Evolutionary conservation across 2,329 filamentous ascomycete species (phyloP), one percentile per base, ranked within the genome.

Genomic region (Graphilbum sp.): DNA sequence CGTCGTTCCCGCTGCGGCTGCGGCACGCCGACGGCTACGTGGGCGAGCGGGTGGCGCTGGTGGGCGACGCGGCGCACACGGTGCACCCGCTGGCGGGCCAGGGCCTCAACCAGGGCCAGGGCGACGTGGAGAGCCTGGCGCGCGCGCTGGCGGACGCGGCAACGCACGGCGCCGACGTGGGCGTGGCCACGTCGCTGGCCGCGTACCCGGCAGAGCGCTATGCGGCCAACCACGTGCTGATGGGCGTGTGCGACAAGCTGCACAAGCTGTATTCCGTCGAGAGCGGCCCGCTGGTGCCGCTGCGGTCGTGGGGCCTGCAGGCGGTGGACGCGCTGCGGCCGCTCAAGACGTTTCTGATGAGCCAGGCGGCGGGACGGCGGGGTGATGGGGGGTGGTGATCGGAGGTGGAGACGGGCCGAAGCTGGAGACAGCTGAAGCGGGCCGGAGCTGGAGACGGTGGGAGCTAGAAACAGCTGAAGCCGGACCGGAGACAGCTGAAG

Each of bases 21-120:
- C 78, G 87, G 21, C 90, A 98, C 54, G 87, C 88, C n/a, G 83
- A 92, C 51, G 85, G 83, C 2, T 98, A 98, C 54, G 81, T 83
- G 32, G 81, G 77, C 30, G 85, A 94, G 51, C 79, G 90, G n/a
- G 66, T 95, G 9, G 90, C 87, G 1, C 71, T 98, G 1, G 75
- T 98, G 27, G 90, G 90, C 43, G 90, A 98, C 47, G 90, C 90
- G 1, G 90, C 90, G 8, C 90, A 98, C 55, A 93, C 87, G 2
- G 77, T 94, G 46, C 90, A 98, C 55, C 90, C 90, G 0, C 75
- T 98, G 4, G 90, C 85, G 2, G 90, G 90, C 1, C 90, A 96
- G 57, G 90, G 90, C 1, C 66, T 98, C 13, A 98, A 98, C 53
- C 81, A 92, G 50, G 90, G 90, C 2, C 79, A 96, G 45, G 86